phyloP scores from a whole-genome alignment of 768 basidiomycete species.

The Panaeolus cyanescens region DNA sequence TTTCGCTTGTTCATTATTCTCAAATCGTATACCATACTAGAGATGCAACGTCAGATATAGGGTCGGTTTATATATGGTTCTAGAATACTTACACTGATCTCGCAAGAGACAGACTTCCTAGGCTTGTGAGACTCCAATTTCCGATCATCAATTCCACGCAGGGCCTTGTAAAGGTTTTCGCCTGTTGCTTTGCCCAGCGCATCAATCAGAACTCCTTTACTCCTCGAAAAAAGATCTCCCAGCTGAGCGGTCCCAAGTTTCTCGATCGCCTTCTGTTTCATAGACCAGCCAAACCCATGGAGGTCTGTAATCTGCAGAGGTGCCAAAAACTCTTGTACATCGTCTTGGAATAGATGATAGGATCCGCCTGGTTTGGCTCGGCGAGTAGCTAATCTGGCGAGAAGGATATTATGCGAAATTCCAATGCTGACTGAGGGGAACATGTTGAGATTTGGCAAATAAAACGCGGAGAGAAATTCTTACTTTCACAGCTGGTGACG shows the following conservation, averaged over 20 bases:
- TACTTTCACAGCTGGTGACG: conserved; percentile 88
- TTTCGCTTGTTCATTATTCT: conserved; percentile 79
- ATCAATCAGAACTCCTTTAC: conserved; percentile 65
- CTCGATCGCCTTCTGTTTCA: conserved; percentile 75
- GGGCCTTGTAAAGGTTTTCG: conserved; percentile 80
- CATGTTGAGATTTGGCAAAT: not conserved
- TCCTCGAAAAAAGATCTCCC: conserved; percentile 66
- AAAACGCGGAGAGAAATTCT: conserved; percentile 10
- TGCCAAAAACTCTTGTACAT: conserved; percentile 56
- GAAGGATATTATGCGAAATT: conserved; percentile 87
- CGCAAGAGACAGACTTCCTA: conserved; percentile 90
- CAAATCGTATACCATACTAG: conserved; percentile 97
- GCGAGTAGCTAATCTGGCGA: conserved; percentile 90
- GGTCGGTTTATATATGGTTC: not conserved
- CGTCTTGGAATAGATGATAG: conserved; percentile 65
- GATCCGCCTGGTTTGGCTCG: conserved; percentile 90
- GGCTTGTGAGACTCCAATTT: conserved; percentile 82
- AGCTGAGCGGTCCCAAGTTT: conserved; percentile 75
- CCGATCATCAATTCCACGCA: conserved; percentile 83
- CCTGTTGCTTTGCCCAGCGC: conserved; percentile 81
- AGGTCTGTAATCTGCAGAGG: conserved; percentile 78
- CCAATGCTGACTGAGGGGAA: conserved; percentile 79
- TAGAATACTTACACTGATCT: conserved; percentile 78
- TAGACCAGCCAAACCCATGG: conserved; percentile 83
- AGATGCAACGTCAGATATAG: not conserved